Evolutionary conservation across 129 eudicot species (phyloP), one percentile per base, ranked within the genome.

Genomic region (Apium graveolens): DNA sequence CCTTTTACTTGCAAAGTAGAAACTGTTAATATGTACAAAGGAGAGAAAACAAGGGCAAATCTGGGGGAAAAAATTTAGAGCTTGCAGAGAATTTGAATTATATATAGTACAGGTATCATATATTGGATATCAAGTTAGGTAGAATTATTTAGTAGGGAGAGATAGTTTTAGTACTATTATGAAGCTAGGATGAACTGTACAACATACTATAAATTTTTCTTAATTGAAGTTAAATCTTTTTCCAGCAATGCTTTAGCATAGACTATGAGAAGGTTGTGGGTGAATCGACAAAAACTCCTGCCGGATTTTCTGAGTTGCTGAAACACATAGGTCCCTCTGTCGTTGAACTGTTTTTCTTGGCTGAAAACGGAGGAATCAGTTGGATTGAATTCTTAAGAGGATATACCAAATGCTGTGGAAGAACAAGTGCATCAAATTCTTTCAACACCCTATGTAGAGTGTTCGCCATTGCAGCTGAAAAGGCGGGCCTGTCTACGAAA

Each of bases 381-480:
- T 91, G 96, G 98, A 78, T 85, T 65, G 84, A 90, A 31, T 95
- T 90, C 85, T 78, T 95, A 83, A 86, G 78, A 73, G 96, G 96
- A 42, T 91, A 88, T 76, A 78, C 84, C 11, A 87, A 86, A 76
- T 83, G 90, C 66, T 95, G 97, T 78, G 91, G 92, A 8, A 86
- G 97, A 76, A 79, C 86, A 65, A 75, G 87, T 32, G 82, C 96
- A 78, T 95, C 94, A 17, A 62, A 72, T 60, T 84, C 87, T 27
- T 66, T 91, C 24, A 88, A 82, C 51, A 84, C 77, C 57, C 71
- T 95, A 60, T 86, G 87, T 38, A 84, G 85, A 73, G 89, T 88
- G 65, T 86, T 88, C 75, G 81, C 77, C 26, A 7, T 76, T 51
- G 62, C 96, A 27, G 48, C 75, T 65, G 82, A 79, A 32, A 90